Conservation (phyloP, 805 yeast genomes). For the Saturnispora sanitii region DNA sequence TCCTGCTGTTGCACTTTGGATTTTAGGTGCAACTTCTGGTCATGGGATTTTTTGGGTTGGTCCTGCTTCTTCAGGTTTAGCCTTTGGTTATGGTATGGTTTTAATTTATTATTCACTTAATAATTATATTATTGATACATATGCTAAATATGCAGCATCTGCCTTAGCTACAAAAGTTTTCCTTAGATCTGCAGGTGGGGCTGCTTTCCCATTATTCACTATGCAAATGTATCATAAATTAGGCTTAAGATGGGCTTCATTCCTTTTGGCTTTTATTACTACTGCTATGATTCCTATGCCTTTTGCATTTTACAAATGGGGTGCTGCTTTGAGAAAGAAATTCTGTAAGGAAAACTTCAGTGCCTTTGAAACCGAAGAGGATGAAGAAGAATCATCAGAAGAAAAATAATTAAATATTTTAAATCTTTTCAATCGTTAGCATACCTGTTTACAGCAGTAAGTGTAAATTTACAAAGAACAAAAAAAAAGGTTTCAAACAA, state of each 20-base stretch:
- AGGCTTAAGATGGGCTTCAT: conserved; percentile 75
- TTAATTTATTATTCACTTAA: conserved; percentile 49
- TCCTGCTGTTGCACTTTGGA: conserved; percentile 72
- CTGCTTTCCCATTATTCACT: conserved; percentile 76
- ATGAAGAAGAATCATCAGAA: conserved; percentile 4
- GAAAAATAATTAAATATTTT: too few species aligned
- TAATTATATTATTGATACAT: conserved; percentile 85
- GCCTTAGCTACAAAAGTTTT: conserved; percentile 79
- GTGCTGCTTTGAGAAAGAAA: conserved; percentile 50
- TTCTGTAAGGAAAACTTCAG: conserved; percentile 59
- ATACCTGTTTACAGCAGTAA: too few species aligned
- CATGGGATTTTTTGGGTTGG: conserved; percentile 60
- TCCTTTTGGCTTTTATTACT: conserved; percentile 67
- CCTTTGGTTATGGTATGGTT: conserved; percentile 55
- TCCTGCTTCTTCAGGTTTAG: conserved; percentile 49
- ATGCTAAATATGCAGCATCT: conserved; percentile 70
- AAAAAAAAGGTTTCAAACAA: too few species aligned
- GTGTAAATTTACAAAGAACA: too few species aligned
- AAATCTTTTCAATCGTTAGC: too few species aligned
- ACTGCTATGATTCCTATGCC: conserved; percentile 71
- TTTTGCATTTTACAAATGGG: conserved; percentile 59
- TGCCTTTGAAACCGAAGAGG: conserved; percentile 21
- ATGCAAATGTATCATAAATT: conserved; percentile 67
- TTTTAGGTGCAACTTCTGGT: conserved; percentile 69
- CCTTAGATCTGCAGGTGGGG: conserved; percentile 76